A percentile compares a stretch with the other conserved stretches of the same genome.
These are phyloP conservation scores for Colletotrichum chlorophyti DNA, from an alignment of 2,329 filamentous ascomycete species.

Conservation along the genomic window DNA sequence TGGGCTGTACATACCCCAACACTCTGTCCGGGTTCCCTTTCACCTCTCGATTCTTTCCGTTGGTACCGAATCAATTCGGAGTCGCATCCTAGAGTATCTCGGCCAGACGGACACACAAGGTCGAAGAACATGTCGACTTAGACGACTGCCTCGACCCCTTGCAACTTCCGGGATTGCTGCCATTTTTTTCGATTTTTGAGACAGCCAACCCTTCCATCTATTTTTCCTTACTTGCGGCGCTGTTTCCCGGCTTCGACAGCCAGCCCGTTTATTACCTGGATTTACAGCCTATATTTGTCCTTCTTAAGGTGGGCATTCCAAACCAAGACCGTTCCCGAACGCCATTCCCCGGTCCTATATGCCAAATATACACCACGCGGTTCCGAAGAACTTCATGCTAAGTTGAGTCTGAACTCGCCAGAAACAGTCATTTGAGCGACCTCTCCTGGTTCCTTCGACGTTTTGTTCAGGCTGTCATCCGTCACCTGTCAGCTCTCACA, in stretches of 20 bases:
- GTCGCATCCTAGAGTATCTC: constrained; percentile 20
- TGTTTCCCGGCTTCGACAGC: constrained; percentile 21
- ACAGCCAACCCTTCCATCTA: constrained; percentile 6
- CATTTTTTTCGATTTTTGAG: neutral
- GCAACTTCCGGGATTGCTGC: neutral
- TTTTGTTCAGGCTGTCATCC: neutral
- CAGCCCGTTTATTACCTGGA: constrained; percentile 10
- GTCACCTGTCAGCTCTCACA: neutral
- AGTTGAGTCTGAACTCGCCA: neutral
- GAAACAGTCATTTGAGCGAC: constrained; percentile 9
- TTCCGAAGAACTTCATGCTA: constrained; percentile 9
- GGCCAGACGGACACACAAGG: constrained; percentile 7
- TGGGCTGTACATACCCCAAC: neutral
- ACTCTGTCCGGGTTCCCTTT: neutral
- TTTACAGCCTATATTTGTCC: constrained; percentile 17
- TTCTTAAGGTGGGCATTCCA: constrained; percentile 21
- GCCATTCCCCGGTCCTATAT: constrained; percentile 14
- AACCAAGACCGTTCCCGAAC: constrained; percentile 16
- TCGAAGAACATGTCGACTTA: constrained; percentile 19
- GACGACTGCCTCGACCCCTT: constrained; percentile 2
- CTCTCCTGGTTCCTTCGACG: constrained; percentile 1
- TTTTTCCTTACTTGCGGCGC: constrained; percentile 1
- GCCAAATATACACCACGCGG: constrained; percentile 2
- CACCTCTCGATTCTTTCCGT: neutral
- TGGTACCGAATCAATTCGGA: neutral